Percentiles rank a stretch among this genome's conserved stretches.
phyloP scores from a whole-genome alignment of 1,284 basidiomycete genomes.

The Trametes pubescens region DNA sequence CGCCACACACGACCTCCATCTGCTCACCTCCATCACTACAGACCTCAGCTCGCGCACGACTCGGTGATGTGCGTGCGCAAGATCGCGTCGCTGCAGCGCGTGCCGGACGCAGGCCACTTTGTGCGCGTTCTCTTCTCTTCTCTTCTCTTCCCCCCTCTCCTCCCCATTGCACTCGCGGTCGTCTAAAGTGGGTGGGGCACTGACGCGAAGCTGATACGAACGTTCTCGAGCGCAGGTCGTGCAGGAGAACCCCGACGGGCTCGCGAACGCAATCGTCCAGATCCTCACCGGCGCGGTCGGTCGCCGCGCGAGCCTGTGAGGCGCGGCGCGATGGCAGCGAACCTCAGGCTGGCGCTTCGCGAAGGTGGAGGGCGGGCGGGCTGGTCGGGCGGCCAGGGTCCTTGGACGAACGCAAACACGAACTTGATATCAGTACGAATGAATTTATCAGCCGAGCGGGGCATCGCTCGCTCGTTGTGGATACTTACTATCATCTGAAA shows the following conservation, averaged over 20 bases:
- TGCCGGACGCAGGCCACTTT: constrained; percentile 20
- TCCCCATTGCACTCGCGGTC: neutral
- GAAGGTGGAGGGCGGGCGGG: no score
- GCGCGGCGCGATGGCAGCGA: neutral
- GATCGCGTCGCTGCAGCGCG: constrained; percentile 16
- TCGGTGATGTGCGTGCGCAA: constrained; percentile 12
- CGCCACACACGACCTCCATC: neutral
- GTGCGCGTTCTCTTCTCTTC: constrained; percentile 3
- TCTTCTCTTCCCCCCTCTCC: neutral
- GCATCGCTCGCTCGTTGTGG: no score
- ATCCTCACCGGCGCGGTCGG: neutral
- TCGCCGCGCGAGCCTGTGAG: constrained; percentile 1
- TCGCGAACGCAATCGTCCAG: constrained; percentile 8
- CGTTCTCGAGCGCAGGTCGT: constrained; percentile 1
- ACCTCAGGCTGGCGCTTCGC: neutral
- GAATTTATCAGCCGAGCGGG: no score
- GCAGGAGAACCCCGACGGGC: constrained; percentile 18
- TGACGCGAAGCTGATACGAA: neutral
- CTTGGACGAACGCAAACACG: no score
- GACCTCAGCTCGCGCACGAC: neutral
- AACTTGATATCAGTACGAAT: no score
- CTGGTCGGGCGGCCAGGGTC: no score
- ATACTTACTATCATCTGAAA: no score
- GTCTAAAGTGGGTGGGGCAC: neutral
- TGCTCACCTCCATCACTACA: neutral